Base-by-base conservation (phyloP, 257 asterid species). In the Solanum pimpinellifolium region DNA sequence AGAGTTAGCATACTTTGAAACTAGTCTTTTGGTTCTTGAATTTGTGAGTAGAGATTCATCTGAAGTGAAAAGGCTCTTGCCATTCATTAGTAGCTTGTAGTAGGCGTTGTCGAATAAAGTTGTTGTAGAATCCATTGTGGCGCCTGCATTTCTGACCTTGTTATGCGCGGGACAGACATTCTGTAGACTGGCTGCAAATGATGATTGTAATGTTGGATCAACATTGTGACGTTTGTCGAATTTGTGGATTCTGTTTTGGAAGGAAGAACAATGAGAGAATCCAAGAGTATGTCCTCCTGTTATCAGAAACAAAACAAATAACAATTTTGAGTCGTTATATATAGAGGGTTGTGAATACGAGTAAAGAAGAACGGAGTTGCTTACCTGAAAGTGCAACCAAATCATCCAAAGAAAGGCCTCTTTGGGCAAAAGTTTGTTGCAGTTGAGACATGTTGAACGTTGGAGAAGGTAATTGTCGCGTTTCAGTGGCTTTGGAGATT, bases 201-300 rank as follows among this genome's bases (percentile, higher is more conserved):
- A 92, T 12, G 91, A 85, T 27, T 92, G 88, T 90, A 94, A 2
- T 6, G 96, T 86, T 0, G 98, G 98, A 52, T 96, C 98, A 16
- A 95, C 88, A 37, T 90, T 90, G 15, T 80, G 90, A 33, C 41
- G 69, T 9, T 31, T 80, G 92, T 88, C 91, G 88, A 96, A 96
- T 75, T 92, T 92, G 94, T 95, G 97, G 93, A 96, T 94, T 86
- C 98, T 90, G 87, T 95, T 96, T 83, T 95, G 95, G 94, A 96
- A 95, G 14, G 98, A 96, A 35, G 95, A 93, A 60, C 98, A 96
- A 75, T 94, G 98, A 85, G 99, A 91, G 91, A 96, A 96, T 12
- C 98, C 99, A 2, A 95, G 93, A 6, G 97, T 96, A 89, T 96
- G 99, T 6, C 98, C 99, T 90, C 99, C 98, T 96, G 91, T 80